Conservation (phyloP, 192 early-diverging fungal genomes). For the Gigaspora rosea region DNA sequence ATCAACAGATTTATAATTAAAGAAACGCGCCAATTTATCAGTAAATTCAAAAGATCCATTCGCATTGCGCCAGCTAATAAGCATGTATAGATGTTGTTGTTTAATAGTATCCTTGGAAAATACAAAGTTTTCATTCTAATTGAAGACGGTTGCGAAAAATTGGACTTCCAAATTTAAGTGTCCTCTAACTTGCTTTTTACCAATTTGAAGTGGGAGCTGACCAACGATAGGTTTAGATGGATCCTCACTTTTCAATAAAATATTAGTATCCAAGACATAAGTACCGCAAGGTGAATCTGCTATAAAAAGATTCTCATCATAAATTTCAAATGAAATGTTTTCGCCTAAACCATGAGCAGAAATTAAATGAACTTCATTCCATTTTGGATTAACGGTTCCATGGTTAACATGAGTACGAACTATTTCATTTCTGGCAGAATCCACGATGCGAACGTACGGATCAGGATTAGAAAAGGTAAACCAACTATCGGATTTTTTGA, state of each 20-base stretch:
- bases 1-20: slow-evolving; percentile 12
- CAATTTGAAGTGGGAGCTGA: not conserved
- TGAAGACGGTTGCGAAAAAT: not conserved
- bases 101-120: not conserved
- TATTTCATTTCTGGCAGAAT: slow-evolving; percentile 1
- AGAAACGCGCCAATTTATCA: not conserved
- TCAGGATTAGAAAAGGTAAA: slow-evolving; percentile 6
- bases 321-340: slow-evolving; percentile 21
- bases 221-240: not conserved
- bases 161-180: slow-evolving; percentile 1
- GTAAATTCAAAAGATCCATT: slow-evolving; percentile 19
- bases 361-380: slow-evolving; percentile 25
- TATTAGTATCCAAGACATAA: not conserved
- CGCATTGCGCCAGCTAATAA: slow-evolving; percentile 8
- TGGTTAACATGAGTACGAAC: not conserved
- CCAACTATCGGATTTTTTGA: not conserved
- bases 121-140: not conserved
- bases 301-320: slow-evolving; percentile 12
- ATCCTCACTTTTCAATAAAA: slow-evolving; percentile 4
- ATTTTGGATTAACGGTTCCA: slow-evolving; percentile 3
- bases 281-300: slow-evolving; percentile 1
- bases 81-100: slow-evolving; percentile 6
- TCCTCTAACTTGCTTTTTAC: not conserved
- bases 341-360: slow-evolving; percentile 15
- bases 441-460: slow-evolving; percentile 24